Evolutionary conservation across 441 rosid species (phyloP).

Genomic region (Populus hybrid): DNA sequence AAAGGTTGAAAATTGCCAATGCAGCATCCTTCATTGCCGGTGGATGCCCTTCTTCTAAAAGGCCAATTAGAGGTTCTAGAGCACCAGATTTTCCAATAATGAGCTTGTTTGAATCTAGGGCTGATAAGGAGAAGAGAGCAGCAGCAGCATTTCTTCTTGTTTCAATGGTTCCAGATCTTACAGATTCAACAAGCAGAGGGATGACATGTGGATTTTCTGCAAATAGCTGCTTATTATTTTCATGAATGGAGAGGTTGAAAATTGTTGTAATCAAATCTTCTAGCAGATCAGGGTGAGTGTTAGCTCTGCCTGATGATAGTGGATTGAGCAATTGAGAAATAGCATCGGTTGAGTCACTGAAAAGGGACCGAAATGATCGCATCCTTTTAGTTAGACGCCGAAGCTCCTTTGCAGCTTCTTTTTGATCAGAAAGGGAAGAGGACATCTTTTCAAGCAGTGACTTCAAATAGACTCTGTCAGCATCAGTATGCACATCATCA

Average conservation of each 20-base stretch:
- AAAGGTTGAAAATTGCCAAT: conserved; percentile 69
- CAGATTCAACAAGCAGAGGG: conserved; percentile 62
- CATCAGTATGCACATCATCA: conserved; percentile 36
- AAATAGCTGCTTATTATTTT: conserved; percentile 62
- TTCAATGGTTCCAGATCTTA: conserved; percentile 56
- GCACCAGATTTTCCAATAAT: conserved; percentile 73
- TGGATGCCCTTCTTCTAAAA: conserved; percentile 67
- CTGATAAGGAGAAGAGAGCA: conserved; percentile 69
- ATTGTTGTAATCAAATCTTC: conserved; percentile 82
- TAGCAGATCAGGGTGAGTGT: conserved; percentile 53
- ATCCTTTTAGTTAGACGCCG: conserved; percentile 57
- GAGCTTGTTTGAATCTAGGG: conserved; percentile 68
- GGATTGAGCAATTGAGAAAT: conserved; percentile 57
- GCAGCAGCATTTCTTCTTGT: conserved; percentile 91
- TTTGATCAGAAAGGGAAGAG: conserved; percentile 45
- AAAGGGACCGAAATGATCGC: conserved; percentile 65
- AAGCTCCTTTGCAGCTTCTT: conserved; percentile 71
- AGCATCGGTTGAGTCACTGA: conserved; percentile 50
- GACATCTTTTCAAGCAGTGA: conserved; percentile 65
- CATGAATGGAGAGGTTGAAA: conserved; percentile 75
- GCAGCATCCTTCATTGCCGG: conserved; percentile 78
- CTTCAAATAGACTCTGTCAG: conserved; percentile 49
- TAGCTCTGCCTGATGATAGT: conserved; percentile 31
- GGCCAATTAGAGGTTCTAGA: conserved; percentile 61
- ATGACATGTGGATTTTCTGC: conserved; percentile 63